A percentile compares a stretch with the other conserved stretches of the same genome.
phyloP scores from a whole-genome alignment of 176 grass and related monocot genomes.

The Stipa capillata region DNA sequence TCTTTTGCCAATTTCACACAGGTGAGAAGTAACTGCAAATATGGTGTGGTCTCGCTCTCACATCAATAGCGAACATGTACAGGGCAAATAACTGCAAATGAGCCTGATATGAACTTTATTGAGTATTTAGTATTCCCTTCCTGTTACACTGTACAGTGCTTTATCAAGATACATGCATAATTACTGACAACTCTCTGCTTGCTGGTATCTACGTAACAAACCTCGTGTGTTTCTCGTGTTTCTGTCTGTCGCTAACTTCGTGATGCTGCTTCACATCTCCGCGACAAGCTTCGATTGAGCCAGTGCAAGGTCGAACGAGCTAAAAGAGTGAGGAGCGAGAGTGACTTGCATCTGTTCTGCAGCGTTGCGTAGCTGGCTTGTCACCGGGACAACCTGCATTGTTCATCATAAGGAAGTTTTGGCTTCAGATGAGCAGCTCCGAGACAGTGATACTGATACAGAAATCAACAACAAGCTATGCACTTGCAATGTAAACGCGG shows the following conservation, averaged over 20 bases:
- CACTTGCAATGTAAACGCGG: background rate
- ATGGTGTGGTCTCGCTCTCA: too few relatives aligned
- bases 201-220: background rate
- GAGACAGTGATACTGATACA: background rate
- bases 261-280: conserved; percentile 26
- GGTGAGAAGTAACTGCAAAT: too few relatives aligned
- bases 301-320: conserved; percentile 51
- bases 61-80: background rate
- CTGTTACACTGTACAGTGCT: background rate
- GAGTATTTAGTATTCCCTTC: background rate
- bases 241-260: background rate
- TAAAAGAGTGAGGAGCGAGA: conserved; percentile 42
- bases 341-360: conserved; percentile 35
- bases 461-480: background rate
- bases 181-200: background rate
- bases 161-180: background rate
- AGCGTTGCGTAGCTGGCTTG: conserved; percentile 24
- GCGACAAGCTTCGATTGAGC: background rate
- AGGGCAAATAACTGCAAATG: background rate
- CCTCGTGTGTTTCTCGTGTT: background rate
- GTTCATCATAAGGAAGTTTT: background rate
- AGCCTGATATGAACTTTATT: background rate
- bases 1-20: too few relatives aligned
- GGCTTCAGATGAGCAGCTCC: background rate
- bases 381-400: conserved; percentile 40